These are phyloP conservation scores for Lactuca sativa DNA, from an alignment of 129 eudicot species.

Conservation along the genomic window DNA sequence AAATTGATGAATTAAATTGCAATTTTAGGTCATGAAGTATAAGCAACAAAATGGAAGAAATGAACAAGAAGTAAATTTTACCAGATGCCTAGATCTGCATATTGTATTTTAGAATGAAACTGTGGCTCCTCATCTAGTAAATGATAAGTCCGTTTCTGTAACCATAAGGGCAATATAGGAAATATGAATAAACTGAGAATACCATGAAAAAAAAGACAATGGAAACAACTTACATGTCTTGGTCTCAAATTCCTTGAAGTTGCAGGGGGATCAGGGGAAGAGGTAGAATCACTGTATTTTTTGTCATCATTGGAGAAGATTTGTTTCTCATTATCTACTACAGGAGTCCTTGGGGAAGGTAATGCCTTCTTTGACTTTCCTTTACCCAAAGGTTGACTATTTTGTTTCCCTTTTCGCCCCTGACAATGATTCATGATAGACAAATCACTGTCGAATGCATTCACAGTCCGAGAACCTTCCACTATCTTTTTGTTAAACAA, in stretches of 20 bases:
- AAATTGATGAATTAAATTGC: constrained; percentile 9
- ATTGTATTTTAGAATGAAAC: constrained; percentile 18
- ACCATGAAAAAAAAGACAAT: constrained; percentile 5
- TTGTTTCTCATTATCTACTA: constrained; percentile 30
- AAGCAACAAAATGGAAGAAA: constrained; percentile 4
- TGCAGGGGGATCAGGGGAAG: constrained; percentile 26
- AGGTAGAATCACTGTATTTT: constrained; percentile 32
- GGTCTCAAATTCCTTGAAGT: constrained; percentile 44
- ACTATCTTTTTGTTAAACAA: constrained; percentile 37
- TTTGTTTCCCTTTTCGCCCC: constrained; percentile 26
- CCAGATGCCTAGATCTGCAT: constrained; percentile 43
- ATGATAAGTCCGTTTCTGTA: constrained; percentile 43
- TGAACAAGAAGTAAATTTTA: constrained; percentile 9
- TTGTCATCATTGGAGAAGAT: constrained; percentile 29
- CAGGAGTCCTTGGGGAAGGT: constrained; percentile 35
- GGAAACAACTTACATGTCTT: constrained; percentile 54
- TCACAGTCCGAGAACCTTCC: constrained; percentile 40
- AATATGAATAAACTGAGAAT: constrained; percentile 1
- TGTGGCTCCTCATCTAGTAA: constrained; percentile 69
- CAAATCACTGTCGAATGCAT: constrained; percentile 42
- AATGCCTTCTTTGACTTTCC: constrained; percentile 30
- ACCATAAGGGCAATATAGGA: constrained; percentile 7
- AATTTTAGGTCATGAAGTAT: constrained; percentile 2
- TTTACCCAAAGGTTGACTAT: constrained; percentile 22
- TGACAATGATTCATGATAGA: constrained; percentile 36